Conservation (phyloP, 208 protist species). For the Leishmania arabica region DNA sequence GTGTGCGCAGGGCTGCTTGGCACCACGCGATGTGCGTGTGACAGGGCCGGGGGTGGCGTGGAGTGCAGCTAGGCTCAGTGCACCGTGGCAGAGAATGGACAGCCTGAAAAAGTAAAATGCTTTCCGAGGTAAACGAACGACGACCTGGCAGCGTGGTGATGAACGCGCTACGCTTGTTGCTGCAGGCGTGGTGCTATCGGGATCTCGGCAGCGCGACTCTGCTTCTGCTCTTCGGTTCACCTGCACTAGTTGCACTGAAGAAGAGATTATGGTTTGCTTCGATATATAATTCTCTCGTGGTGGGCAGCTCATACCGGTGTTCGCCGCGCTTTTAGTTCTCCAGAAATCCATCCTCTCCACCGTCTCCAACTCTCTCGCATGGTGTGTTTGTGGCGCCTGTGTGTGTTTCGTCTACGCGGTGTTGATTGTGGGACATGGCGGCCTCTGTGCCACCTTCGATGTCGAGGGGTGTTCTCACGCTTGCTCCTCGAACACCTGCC, state of each 20-base stretch:
- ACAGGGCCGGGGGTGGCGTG: not conserved
- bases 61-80: not conserved
- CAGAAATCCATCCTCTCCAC: not conserved
- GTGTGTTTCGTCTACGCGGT: not conserved
- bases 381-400: not conserved
- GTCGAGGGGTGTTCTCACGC: not conserved
- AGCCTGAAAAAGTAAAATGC: not conserved
- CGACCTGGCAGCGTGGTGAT: not conserved
- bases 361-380: not conserved
- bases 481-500: not conserved
- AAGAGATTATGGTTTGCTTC: not conserved
- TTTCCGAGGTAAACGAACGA: not conserved
- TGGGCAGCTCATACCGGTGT: not conserved
- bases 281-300: not conserved
- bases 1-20: not conserved
- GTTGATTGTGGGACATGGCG: not conserved
- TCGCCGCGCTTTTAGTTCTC: not conserved
- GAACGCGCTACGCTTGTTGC: not conserved
- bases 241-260: not conserved
- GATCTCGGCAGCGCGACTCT: not conserved
- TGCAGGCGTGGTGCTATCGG: not conserved
- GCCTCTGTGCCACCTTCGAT: not conserved
- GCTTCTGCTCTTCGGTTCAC: not conserved
- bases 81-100: not conserved
- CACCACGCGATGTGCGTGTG: not conserved